Base-by-base conservation (phyloP, 768 basidiomycete genomes). In the Suillus sp. region DNA sequence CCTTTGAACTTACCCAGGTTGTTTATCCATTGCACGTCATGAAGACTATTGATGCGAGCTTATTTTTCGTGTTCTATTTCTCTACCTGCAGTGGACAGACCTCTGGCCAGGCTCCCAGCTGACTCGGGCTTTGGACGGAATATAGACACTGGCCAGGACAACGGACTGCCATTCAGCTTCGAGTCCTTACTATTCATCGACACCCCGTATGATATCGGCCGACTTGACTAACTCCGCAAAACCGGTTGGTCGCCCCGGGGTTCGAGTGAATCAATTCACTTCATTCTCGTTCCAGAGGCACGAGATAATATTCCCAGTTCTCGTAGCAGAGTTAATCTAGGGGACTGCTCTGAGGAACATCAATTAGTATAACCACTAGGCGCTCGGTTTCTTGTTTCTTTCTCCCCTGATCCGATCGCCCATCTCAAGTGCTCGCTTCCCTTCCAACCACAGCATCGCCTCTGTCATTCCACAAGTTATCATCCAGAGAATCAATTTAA, bases 401-500 rank as follows among this genome's bases (percentile, higher is more conserved):
- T 56, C 22, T 25, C 78, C 76, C 40, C 86, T 75, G 70, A 93
- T 91, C 68, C 88, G 85, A 37, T 82, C 81, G 4, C 90, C 90
- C 50, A 91, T 75, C 70, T 88, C 87, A 8, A 93, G 77, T 2
- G 91, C 86, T 6, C 92, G 80, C 63, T 83, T 85, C 0, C 89
- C 92, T 72, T 94, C 92, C 27, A 95, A 76, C 88, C 91, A 95
- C 30, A 86, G 75, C 92, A 95, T 95, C 7, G 90, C 87, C 72
- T 94, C 93, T 88, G 75, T 63, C 65, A 70, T 47, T 65, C 62
- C 47, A 66, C 38, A 68, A 35, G 32, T 53, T 59, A 60, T 60
- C 25, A 22, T 64, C 51, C 27, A 51, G 43, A 6, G 45, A 8
- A 57, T n/a, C 30, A 9, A 18, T 38, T 3, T 37, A 16, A 50